Evolutionary conservation across 345 rosid species (phyloP), one percentile per base, ranked within the genome.

Genomic region (Gynandropsis gynandra): DNA sequence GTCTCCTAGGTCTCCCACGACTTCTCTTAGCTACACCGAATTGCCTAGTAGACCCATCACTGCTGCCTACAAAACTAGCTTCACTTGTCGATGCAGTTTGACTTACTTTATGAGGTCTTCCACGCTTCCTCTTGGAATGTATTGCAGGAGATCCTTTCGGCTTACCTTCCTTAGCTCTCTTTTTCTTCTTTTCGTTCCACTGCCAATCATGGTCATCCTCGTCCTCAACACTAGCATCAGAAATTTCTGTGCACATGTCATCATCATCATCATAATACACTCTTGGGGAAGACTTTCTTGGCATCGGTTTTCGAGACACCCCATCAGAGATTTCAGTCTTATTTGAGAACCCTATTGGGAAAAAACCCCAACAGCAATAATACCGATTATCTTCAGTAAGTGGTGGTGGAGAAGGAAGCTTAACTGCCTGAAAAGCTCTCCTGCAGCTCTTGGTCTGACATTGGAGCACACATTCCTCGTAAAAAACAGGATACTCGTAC

Each of bases 291-390:
- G 55, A 71, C 69, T 79, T 74, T 13, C 61, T 48, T 5, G 86
- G 71, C 45, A 77, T 19, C 0, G 95, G 88, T 10, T 42, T 61
- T 43, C 45, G 41, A 8, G 60, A 56, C 13, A 59, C 52, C 14
- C 70, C 56, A 0, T 55, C 77, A 1, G 63, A 29, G 8, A 42
- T 34, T 17, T 66, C 70, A 27, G 39, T 52, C 16, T 54, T 47
- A 32, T 71, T 83, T 2, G 77, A 38, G 65, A 52, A 74, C 42
- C 96, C 98, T 35, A 87, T 42, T 0, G 98, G 98, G 54, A 63
- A 87, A 65, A 66, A 82, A 1, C 81, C 95, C 95, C 94, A 92
- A 58, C 83, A 78, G 57, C 87, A 78, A 63, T 77, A 85, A 76
- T 76, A 70, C 32, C 50, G 41, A 46, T 79, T 81, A 50, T 82